Evolutionary conservation across 345 rosid species (phyloP).

Genomic region (Eucalyptus curtisii): DNA sequence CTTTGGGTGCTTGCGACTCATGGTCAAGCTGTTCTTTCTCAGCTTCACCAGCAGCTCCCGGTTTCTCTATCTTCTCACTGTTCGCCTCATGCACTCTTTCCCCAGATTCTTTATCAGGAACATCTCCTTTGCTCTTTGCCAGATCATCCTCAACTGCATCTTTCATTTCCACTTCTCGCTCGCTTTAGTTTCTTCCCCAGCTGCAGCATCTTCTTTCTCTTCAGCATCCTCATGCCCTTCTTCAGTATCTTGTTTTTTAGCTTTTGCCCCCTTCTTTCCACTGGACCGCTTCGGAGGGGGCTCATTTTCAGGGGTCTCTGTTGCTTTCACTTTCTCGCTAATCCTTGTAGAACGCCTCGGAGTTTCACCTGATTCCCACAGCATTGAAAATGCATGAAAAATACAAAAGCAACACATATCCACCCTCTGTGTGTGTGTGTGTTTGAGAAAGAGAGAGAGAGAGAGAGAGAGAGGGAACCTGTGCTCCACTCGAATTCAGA

Average conservation of each 20-base stretch:
- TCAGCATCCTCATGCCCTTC: not conserved
- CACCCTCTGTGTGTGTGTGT: not conserved
- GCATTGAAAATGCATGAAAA: not conserved
- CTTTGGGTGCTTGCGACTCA: not conserved
- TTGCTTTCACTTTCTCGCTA: conserved; percentile 22
- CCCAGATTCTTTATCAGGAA: not conserved
- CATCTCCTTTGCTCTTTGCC: not conserved
- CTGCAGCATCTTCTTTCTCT: not conserved
- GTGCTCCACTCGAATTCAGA: conserved; percentile 36
- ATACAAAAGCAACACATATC: not conserved
- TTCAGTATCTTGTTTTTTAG: not conserved
- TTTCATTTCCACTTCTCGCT: not conserved
- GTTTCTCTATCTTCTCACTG: not conserved
- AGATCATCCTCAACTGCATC: not conserved
- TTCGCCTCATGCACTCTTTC: not conserved
- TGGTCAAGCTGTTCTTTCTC: not conserved
- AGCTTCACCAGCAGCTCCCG: not conserved
- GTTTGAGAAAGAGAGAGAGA: not conserved
- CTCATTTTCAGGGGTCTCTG: conserved; percentile 19
- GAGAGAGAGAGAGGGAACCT: not conserved
- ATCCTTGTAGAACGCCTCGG: conserved; percentile 31
- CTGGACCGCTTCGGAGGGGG: conserved; percentile 5
- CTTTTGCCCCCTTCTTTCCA: not conserved
- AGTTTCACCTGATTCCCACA: conserved; percentile 14
- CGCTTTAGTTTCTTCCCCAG: not conserved